Evolutionary conservation across 805 yeast species (phyloP), one percentile per base, ranked within the genome.

Genomic region (Schwanniomyces yamadae): DNA sequence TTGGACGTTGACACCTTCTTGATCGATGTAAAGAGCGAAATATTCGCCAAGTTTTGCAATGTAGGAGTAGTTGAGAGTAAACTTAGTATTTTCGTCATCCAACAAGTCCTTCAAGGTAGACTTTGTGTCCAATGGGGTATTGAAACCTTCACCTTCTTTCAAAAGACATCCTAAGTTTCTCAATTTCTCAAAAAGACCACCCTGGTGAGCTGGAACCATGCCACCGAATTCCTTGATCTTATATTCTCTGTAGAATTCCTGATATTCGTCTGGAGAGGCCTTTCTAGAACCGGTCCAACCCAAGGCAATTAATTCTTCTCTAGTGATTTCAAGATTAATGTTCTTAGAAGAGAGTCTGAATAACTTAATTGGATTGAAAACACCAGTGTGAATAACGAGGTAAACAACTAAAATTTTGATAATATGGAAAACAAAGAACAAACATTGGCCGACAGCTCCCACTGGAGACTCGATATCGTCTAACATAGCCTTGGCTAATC

Each of bases 241-340:
- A 48, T 62, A 64, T 33, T 80, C 78, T 51, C 91, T 78, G 70
- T 78, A 83, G 50, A 64, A 71, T 42, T 80, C 83, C 51, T 76
- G 77, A 72, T 82, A 91, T 44, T 79, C 88, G 25, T 78, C 83
- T 18, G 78, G 64, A 14, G 82, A 73, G 10, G 83, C 83, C 48
- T 81, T 80, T 59, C 81, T 83, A 16, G 93, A 75, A 36, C 96
- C 95, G n/a, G 96, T 88, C 98, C 98, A 93, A 32, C 98, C 98
- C 47, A 90, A 65, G 4, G 62, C 60, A 22, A 79, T 52, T 49
- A 90, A 72, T 40, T 75, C 68, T 12, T 82, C 87, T 42, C 69
- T 69, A 33, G 75, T 65, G 38, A 68, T 52, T n/a, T 59, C 53
- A 23, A 40, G 40, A 34, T 51, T 49, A 31, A 70, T 48, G 10